A percentile compares a stretch with the other conserved stretches of the same genome.
Conservation (phyloP, 176 grass and related monocot genomes). For the Aegilops bicornis region DNA sequence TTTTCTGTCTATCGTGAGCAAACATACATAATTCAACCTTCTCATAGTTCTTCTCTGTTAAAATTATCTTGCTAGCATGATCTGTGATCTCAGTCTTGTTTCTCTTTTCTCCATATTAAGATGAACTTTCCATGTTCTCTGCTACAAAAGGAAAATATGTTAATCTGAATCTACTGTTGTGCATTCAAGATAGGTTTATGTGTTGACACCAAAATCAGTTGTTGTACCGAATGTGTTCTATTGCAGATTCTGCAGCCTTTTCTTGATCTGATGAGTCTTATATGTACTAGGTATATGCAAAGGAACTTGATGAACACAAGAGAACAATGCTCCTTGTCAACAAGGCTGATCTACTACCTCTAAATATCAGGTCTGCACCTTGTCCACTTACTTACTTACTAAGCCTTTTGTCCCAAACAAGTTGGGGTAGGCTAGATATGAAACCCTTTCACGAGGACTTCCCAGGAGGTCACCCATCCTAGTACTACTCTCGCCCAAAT, state of each 20-base stretch:
- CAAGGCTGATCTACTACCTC: conserved; percentile 88
- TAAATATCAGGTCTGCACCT: conserved; percentile 59
- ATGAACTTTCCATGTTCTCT: not conserved
- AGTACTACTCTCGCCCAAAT: too few species aligned
- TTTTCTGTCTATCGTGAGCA: not conserved
- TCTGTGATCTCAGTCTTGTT: not conserved
- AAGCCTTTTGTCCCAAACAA: too few species aligned
- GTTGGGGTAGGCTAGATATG: too few species aligned
- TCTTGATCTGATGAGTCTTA: not conserved
- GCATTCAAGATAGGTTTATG: not conserved
- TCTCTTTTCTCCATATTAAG: not conserved
- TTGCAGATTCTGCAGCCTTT: not conserved
- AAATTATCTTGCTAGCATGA: not conserved
- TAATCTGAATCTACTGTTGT: not conserved
- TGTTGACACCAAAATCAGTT: not conserved
- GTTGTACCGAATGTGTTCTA: not conserved
- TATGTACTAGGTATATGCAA: conserved; percentile 66
- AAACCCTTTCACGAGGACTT: too few species aligned
- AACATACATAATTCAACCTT: not conserved
- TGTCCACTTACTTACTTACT: not conserved
- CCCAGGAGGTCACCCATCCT: too few species aligned
- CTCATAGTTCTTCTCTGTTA: not conserved
- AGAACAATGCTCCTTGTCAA: conserved; percentile 91
- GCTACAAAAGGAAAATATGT: not conserved
- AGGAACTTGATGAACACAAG: conserved; percentile 85